phyloP scores from a whole-genome alignment of 345 rosid species.

The Iberis pinnata region DNA sequence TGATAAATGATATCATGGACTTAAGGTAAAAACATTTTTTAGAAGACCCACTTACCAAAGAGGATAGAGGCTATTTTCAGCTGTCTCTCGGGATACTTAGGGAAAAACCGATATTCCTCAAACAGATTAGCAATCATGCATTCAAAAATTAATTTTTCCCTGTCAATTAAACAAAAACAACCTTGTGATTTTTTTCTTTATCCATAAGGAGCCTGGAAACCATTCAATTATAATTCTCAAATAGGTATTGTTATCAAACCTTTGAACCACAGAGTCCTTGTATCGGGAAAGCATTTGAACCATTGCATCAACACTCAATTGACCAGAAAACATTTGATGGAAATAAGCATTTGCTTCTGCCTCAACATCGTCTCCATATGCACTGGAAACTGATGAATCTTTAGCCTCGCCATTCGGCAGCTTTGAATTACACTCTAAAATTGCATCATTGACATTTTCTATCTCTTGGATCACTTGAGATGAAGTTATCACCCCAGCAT shows the following conservation, averaged over 20 bases:
- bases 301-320: slow-evolving; percentile 75
- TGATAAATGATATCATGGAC: background rate
- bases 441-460: slow-evolving; percentile 51
- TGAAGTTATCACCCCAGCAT: slow-evolving; percentile 39
- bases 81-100: slow-evolving; percentile 94
- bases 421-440: slow-evolving; percentile 45
- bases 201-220: slow-evolving; percentile 3
- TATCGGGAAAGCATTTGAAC: slow-evolving; percentile 91
- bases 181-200: background rate
- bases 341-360: slow-evolving; percentile 89
- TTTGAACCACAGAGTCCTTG: slow-evolving; percentile 70
- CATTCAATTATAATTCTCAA: background rate
- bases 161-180: slow-evolving; percentile 27
- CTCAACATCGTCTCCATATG: slow-evolving; percentile 77
- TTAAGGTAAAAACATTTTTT: slow-evolving; percentile 4
- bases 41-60: slow-evolving; percentile 55
- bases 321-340: slow-evolving; percentile 91
- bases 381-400: slow-evolving; percentile 59
- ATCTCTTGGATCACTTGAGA: slow-evolving; percentile 60
- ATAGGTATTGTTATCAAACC: slow-evolving; percentile 36
- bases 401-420: slow-evolving; percentile 67
- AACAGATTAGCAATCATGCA: slow-evolving; percentile 95
- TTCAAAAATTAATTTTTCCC: slow-evolving; percentile 84
- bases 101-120: slow-evolving; percentile 91
- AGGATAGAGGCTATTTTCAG: slow-evolving; percentile 86